Evolutionary conservation across 1,284 basidiomycete genomes (phyloP).

Genomic region (Malassezia pachydermatis): DNA sequence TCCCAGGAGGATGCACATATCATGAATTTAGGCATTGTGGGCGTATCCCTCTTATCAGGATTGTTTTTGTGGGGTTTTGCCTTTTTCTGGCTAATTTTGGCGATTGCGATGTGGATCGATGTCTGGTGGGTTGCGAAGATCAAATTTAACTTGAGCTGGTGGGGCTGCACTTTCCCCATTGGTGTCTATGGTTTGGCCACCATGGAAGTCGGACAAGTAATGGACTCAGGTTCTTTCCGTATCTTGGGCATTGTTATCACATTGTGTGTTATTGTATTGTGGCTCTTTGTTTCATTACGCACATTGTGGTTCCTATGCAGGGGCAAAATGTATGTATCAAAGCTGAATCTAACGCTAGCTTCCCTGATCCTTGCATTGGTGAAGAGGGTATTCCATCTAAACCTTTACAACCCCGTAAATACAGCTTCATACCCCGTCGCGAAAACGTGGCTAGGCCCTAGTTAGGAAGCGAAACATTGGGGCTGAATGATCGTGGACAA

Average conservation of each 20-base stretch:
- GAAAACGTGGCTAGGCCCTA: too few species aligned
- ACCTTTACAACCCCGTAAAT: too few species aligned
- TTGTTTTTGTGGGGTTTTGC: constrained; percentile 52
- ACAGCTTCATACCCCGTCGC: too few species aligned
- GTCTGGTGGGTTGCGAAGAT: constrained; percentile 25
- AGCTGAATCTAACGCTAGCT: background rate
- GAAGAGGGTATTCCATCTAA: constrained; percentile 27
- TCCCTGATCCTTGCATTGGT: constrained; percentile 22
- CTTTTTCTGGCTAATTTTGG: constrained; percentile 50
- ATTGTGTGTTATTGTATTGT: constrained; percentile 24
- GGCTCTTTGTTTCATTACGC: constrained; percentile 21
- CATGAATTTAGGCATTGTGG: constrained; percentile 32
- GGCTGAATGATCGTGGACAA: too few species aligned
- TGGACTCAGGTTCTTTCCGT: constrained; percentile 27
- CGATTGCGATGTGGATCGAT: constrained; percentile 37
- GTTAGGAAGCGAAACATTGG: too few species aligned
- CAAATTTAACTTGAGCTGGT: constrained; percentile 39
- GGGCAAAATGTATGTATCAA: constrained; percentile 26
- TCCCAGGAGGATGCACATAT: constrained; percentile 17
- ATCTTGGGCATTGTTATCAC: constrained; percentile 26
- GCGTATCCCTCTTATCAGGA: constrained; percentile 28
- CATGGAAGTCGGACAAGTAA: constrained; percentile 24
- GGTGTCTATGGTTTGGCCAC: constrained; percentile 29
- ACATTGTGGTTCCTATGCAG: constrained; percentile 18
- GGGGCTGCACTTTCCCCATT: constrained; percentile 34